Percentiles rank a stretch among this genome's conserved stretches.
Conservation (phyloP, 2,329 filamentous ascomycete genomes). For the Pseudogymnoascus verrucosus region DNA sequence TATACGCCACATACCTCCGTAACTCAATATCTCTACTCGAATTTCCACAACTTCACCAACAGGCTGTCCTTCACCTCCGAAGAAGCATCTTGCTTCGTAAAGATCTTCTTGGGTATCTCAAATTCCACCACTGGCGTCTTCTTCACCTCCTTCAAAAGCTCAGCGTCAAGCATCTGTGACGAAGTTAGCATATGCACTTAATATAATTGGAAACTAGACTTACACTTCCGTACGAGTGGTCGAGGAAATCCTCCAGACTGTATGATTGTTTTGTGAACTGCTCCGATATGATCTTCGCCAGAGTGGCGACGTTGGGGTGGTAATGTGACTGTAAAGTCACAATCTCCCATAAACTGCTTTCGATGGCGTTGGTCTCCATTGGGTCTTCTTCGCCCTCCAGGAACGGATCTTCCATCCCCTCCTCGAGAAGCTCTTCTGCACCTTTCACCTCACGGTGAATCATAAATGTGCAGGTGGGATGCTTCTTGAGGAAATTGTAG, state of each 20-base stretch:
- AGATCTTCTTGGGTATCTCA: conserved; percentile 60
- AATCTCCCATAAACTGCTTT: conserved; percentile 92
- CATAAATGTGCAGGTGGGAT: conserved; percentile 93
- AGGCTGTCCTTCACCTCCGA: conserved; percentile 43
- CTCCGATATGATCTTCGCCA: conserved; percentile 88
- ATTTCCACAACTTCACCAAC: conserved; percentile 55
- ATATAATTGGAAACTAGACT: conserved; percentile 29
- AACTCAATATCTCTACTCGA: conserved; percentile 25
- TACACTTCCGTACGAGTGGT: conserved; percentile 82
- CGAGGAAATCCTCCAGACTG: conserved; percentile 93
- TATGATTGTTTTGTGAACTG: conserved; percentile 96
- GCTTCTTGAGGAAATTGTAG: conserved; percentile 87
- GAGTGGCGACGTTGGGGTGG: conserved; percentile 90
- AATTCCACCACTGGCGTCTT: conserved; percentile 86
- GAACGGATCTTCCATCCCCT: conserved; percentile 66
- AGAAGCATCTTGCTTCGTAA: conserved; percentile 35
- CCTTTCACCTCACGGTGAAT: conserved; percentile 69
- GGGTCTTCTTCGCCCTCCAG: conserved; percentile 68
- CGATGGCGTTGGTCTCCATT: conserved; percentile 76
- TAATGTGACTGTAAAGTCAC: conserved; percentile 87
- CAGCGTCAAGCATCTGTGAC: conserved; percentile 67
- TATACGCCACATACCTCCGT: not conserved
- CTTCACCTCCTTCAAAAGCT: conserved; percentile 74
- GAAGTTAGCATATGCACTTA: conserved; percentile 26
- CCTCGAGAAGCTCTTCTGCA: conserved; percentile 49